Evolutionary conservation across 305 asterid species (phyloP).

Genomic region (Galium porrigens): DNA sequence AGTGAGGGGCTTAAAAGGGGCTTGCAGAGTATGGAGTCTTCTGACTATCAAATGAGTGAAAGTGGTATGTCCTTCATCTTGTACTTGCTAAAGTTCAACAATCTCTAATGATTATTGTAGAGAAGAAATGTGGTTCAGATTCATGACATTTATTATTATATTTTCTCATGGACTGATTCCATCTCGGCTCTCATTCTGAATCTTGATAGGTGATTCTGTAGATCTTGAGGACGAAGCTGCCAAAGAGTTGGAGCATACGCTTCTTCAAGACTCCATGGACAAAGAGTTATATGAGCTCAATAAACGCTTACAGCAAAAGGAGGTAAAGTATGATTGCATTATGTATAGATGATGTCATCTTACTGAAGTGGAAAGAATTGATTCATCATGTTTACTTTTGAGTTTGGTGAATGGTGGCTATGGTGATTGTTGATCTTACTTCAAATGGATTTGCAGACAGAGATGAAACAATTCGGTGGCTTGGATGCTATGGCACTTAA

Average conservation of each 20-base stretch:
- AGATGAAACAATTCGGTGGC: slow-evolving; percentile 84
- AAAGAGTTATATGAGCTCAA: slow-evolving; percentile 77
- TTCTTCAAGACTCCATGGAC: slow-evolving; percentile 84
- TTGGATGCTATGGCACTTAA: slow-evolving; percentile 71
- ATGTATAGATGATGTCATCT: background rate
- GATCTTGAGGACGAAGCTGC: slow-evolving; percentile 81
- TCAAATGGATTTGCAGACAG: slow-evolving; percentile 44
- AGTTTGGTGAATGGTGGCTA: background rate
- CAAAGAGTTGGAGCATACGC: slow-evolving; percentile 90
- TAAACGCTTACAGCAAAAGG: slow-evolving; percentile 78
- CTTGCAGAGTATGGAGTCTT: slow-evolving; percentile 75
- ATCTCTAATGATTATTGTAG: background rate
- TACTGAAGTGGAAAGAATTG: background rate
- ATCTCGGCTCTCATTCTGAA: slow-evolving; percentile 15
- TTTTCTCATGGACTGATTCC: slow-evolving; percentile 7
- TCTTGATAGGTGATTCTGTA: slow-evolving; percentile 54
- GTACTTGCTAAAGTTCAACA: background rate
- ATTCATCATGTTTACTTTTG: background rate
- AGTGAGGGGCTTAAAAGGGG: slow-evolving; percentile 86
- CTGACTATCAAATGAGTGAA: slow-evolving; percentile 89
- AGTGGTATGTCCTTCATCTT: slow-evolving; percentile 31
- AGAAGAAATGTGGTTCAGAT: background rate
- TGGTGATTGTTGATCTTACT: slow-evolving; percentile 1
- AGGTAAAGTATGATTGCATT: slow-evolving; percentile 32
- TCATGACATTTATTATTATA: background rate